Percentiles rank a stretch among this genome's conserved stretches.
phyloP scores from a whole-genome alignment of 2,329 filamentous ascomycete species.

The Nemania sp. region DNA sequence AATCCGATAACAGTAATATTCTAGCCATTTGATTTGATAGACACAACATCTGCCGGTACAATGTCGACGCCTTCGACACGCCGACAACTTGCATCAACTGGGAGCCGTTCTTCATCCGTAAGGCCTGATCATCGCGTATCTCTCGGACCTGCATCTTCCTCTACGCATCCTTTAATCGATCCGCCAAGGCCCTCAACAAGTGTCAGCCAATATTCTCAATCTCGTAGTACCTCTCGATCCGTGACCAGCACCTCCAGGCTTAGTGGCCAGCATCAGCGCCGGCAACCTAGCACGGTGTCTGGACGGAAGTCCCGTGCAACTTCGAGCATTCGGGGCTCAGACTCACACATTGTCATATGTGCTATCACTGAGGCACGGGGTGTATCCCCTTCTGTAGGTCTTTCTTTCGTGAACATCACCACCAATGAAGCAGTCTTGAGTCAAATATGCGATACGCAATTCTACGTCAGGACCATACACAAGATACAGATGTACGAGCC shows the following conservation, averaged over 20 bases:
- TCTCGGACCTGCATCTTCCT: constrained; percentile 23
- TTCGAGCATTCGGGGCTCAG: constrained; percentile 49
- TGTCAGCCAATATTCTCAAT: constrained; percentile 35
- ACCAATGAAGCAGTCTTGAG: constrained; percentile 84
- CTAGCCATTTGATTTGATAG: no score
- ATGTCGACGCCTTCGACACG: background rate
- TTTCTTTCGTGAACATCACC: constrained; percentile 85
- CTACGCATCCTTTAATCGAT: constrained; percentile 21
- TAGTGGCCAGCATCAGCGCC: constrained; percentile 28
- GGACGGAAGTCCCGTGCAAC: constrained; percentile 50
- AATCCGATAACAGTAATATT: background rate
- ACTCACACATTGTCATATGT: constrained; percentile 77
- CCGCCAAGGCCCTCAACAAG: constrained; percentile 29
- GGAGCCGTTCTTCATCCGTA: constrained; percentile 4
- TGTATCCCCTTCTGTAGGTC: constrained; percentile 78
- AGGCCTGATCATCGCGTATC: constrained; percentile 12
- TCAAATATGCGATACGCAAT: constrained; percentile 91
- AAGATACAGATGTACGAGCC: constrained; percentile 83
- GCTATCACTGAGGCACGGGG: constrained; percentile 87
- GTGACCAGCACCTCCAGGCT: constrained; percentile 35
- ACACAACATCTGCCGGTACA: constrained; percentile 1
- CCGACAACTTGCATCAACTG: background rate
- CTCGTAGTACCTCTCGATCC: constrained; percentile 31
- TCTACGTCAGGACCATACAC: constrained; percentile 84
- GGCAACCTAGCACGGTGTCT: constrained; percentile 45